A percentile compares a stretch with the other conserved stretches of the same genome.
Evolutionary conservation across 345 rosid genomes (phyloP).

Genomic region (Eucalyptus globulus): DNA sequence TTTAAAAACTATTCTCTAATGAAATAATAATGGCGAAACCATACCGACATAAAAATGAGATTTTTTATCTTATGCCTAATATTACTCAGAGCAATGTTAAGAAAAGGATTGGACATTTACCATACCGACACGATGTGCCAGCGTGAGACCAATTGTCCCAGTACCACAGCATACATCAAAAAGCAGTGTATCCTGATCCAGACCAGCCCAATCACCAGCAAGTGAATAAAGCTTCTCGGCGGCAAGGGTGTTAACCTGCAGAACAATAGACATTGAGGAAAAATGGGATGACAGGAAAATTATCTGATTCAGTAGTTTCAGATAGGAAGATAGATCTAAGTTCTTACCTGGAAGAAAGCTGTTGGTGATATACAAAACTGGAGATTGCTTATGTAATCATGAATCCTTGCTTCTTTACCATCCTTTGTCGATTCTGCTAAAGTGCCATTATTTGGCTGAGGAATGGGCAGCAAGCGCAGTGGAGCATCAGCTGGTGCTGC

Average conservation of each 20-base stretch:
- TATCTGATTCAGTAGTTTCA: not conserved
- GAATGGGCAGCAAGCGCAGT: conserved; percentile 33
- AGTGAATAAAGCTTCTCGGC: conserved; percentile 92
- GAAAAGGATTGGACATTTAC: conserved; percentile 32
- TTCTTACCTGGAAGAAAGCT: conserved; percentile 81
- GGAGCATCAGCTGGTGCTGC: conserved; percentile 87
- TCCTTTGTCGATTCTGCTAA: conserved; percentile 8
- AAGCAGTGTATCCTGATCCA: conserved; percentile 76
- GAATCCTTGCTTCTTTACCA: conserved; percentile 63
- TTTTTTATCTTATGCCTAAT: not conserved
- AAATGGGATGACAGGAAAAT: not conserved
- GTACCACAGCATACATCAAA: conserved; percentile 98
- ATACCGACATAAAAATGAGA: not conserved
- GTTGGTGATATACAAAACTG: conserved; percentile 85
- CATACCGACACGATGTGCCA: conserved; percentile 93
- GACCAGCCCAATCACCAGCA: conserved; percentile 96
- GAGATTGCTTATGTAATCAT: conserved; percentile 69
- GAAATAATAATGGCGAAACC: not conserved
- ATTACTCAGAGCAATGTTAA: not conserved
- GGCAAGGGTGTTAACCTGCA: conserved; percentile 87
- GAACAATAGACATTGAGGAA: not conserved
- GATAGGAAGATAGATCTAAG: not conserved
- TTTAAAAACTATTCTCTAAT: not conserved
- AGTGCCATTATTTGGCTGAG: conserved; percentile 16
- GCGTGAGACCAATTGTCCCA: conserved; percentile 88